phyloP scores from a whole-genome alignment of 257 asterid genomes.

The Mentha longifolia region DNA sequence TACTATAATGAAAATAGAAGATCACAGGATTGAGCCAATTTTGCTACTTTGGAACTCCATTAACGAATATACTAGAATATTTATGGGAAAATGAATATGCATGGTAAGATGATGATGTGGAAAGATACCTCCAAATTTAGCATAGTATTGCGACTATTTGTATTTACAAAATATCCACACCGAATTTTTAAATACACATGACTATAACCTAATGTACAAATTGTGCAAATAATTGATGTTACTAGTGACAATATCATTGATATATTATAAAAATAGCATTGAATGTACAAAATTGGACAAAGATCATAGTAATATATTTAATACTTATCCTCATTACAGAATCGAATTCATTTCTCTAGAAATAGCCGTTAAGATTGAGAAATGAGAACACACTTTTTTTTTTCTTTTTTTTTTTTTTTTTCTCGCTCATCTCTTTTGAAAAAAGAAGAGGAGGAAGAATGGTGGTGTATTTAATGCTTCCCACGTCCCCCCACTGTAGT shows the following conservation, averaged over 20 bases:
- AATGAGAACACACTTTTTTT: not conserved
- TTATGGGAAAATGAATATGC: not conserved
- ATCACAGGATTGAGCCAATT: too few relatives aligned
- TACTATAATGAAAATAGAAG: too few relatives aligned
- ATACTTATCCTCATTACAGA: not conserved
- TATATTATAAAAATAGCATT: too few relatives aligned
- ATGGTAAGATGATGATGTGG: not conserved
- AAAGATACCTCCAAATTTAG: not conserved
- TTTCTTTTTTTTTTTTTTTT: too few relatives aligned
- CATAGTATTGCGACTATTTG: too few relatives aligned
- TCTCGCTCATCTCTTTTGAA: not conserved
- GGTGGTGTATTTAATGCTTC: not conserved
- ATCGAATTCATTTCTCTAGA: not conserved
- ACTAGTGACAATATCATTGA: not conserved
- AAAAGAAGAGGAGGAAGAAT: not conserved
- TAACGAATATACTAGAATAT: not conserved
- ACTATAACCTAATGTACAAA: too few relatives aligned
- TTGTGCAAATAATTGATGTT: too few relatives aligned
- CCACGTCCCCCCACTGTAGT: not conserved
- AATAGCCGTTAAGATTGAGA: not conserved
- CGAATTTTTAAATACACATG: too few relatives aligned
- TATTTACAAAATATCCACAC: too few relatives aligned
- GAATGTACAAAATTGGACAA: not conserved
- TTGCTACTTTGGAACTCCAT: too few relatives aligned
- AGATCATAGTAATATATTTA: not conserved